Evolutionary conservation across 2,329 filamentous ascomycete genomes (phyloP).

Genomic region (Chaetomiaceae sp.): DNA sequence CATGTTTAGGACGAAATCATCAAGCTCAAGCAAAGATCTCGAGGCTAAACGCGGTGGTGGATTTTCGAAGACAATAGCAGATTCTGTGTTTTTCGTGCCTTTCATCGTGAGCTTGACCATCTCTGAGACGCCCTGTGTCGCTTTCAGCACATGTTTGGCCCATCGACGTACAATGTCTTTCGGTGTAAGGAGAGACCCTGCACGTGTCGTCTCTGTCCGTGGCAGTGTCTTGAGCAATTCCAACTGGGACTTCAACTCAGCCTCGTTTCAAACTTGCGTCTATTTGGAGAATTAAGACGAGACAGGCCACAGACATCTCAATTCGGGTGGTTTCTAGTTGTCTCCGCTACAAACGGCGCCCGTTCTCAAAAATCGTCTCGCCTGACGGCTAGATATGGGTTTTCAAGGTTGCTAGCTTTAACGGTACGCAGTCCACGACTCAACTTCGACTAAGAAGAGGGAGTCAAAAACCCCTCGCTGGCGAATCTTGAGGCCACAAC

Average conservation of each 20-base stretch:
- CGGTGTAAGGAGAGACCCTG: conserved; percentile 8
- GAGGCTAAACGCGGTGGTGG: not conserved
- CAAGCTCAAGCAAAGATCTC: not conserved
- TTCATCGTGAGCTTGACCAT: not conserved
- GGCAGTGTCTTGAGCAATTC: not conserved
- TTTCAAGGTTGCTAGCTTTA: not conserved
- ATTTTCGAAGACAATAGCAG: not conserved
- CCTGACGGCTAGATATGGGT: no score
- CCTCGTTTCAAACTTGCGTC: conserved; percentile 12
- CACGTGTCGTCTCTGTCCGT: conserved; percentile 23
- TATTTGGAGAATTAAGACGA: conserved; percentile 16
- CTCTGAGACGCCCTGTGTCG: not conserved
- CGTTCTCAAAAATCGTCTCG: no score
- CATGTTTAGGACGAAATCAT: not conserved
- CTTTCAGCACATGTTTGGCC: not conserved
- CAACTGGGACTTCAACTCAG: not conserved
- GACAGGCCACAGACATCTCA: conserved; percentile 6
- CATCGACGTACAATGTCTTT: conserved; percentile 18
- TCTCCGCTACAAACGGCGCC: not conserved
- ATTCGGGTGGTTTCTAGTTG: not conserved
- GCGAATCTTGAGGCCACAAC: not conserved
- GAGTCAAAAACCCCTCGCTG: no score
- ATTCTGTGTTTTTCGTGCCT: not conserved
- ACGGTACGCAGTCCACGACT: not conserved
- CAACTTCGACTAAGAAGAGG: not conserved